Percentiles rank a stretch among this genome's conserved stretches.
Evolutionary conservation across 1,284 basidiomycete species (phyloP).

Genomic region (Ceratobasidium sp.): DNA sequence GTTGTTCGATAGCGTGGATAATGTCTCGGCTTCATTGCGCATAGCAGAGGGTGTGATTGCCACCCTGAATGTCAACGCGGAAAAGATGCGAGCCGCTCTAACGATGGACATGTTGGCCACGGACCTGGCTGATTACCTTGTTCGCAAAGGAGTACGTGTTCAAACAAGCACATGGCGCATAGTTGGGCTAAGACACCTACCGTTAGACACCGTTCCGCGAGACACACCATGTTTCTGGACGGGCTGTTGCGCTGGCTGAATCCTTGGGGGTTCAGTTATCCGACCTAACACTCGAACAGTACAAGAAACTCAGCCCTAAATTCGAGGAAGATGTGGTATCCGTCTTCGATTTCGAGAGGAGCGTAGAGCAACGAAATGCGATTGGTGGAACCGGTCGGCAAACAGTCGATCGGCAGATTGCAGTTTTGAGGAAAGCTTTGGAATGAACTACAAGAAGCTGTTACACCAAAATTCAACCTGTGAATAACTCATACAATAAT

Average conservation of each 20-base stretch:
- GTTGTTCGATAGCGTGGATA: conserved; percentile 92
- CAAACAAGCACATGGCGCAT: conserved; percentile 17
- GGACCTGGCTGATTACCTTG: conserved; percentile 96
- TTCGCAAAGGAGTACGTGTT: conserved; percentile 87
- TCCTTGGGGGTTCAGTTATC: conserved; percentile 78
- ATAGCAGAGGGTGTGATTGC: conserved; percentile 95
- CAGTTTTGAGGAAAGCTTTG: conserved; percentile 65
- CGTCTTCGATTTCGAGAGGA: conserved; percentile 91
- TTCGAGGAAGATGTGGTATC: conserved; percentile 81
- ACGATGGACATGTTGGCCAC: conserved; percentile 98
- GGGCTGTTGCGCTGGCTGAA: conserved; percentile 93
- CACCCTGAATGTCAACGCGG: conserved; percentile 83
- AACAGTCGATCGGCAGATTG: conserved; percentile 85
- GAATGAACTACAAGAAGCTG: conserved; percentile 36
- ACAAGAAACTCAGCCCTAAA: conserved; percentile 71
- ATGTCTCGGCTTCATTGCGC: conserved; percentile 83
- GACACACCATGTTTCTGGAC: conserved; percentile 97
- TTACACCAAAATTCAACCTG: background rate
- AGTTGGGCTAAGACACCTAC: background rate
- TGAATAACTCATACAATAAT: conserved; percentile 9
- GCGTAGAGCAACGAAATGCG: conserved; percentile 91
- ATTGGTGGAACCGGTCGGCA: conserved; percentile 88
- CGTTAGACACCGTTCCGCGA: conserved; percentile 85
- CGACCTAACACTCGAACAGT: conserved; percentile 80
- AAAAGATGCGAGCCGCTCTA: conserved; percentile 87